Conservation (phyloP, 352 stramenopile genomes). For the Phytophthora pinifolia region DNA sequence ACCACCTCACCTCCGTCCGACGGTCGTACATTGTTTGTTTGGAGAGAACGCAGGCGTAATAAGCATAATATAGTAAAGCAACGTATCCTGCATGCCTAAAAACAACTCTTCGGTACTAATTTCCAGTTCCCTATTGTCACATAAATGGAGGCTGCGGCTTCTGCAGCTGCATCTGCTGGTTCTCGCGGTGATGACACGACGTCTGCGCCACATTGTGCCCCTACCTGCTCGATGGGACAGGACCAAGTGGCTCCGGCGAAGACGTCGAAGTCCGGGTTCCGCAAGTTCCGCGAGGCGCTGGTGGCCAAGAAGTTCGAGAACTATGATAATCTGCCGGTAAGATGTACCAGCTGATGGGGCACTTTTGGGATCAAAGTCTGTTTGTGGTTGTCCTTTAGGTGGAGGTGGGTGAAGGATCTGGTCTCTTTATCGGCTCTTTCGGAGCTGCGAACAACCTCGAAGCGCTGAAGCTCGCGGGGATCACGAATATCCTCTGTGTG, state of each 20-base stretch:
- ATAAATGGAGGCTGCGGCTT: constrained; percentile 19
- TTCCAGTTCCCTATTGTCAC: constrained; percentile 13
- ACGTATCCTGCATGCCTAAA: too few species aligned
- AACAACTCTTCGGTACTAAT: constrained; percentile 9
- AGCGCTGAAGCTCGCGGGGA: constrained; percentile 34
- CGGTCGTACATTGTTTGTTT: constrained; percentile 30
- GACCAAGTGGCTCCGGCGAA: neutral
- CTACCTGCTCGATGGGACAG: constrained; percentile 5
- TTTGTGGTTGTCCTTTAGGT: constrained; percentile 18
- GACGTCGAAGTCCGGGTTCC: constrained; percentile 34
- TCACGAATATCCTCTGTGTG: constrained; percentile 69
- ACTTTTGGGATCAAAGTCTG: neutral
- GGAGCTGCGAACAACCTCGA: constrained; percentile 54
- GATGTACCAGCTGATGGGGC: constrained; percentile 6
- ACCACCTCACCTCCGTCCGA: constrained; percentile 7
- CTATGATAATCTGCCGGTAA: constrained; percentile 47
- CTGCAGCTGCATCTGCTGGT: constrained; percentile 21
- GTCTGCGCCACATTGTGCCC: constrained; percentile 10
- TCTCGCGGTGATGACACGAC: constrained; percentile 16
- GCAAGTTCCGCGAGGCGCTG: constrained; percentile 60
- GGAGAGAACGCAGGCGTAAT: constrained; percentile 29
- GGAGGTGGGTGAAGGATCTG: constrained; percentile 25
- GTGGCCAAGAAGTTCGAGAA: constrained; percentile 53
- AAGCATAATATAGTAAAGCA: constrained; percentile 41
- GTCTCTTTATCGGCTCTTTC: constrained; percentile 72